phyloP scores from a whole-genome alignment of 148 eudicot species.

The Simmondsia chinensis region DNA sequence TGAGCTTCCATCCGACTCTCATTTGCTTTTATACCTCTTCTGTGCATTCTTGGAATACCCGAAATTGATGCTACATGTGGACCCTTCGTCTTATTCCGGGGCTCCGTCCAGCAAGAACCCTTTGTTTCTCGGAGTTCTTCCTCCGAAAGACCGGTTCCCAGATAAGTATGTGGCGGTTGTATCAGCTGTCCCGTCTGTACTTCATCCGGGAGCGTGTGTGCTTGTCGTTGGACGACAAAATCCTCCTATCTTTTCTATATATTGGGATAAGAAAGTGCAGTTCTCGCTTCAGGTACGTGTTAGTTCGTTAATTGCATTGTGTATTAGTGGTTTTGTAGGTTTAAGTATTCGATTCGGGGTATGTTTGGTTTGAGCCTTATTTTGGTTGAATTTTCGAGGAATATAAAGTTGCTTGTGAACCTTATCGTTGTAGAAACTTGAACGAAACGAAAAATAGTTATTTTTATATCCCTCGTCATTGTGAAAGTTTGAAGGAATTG shows the following conservation, averaged over 20 bases:
- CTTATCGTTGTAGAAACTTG: too few relatives aligned
- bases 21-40: constrained; percentile 77
- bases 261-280: constrained; percentile 87
- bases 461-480: too few relatives aligned
- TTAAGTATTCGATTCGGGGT: too few relatives aligned
- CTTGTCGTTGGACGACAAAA: constrained; percentile 63
- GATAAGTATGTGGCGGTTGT: constrained; percentile 83
- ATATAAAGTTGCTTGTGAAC: too few relatives aligned
- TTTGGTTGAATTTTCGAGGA: too few relatives aligned
- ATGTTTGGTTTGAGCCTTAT: too few relatives aligned
- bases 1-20: constrained; percentile 89
- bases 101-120: constrained; percentile 92
- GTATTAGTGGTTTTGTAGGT: too few relatives aligned
- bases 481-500: too few relatives aligned
- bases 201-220: constrained; percentile 89
- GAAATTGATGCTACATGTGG: constrained; percentile 89
- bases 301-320: neutral
- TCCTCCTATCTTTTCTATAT: constrained; percentile 68
- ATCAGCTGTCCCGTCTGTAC: constrained; percentile 64
- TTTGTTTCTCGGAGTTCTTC: constrained; percentile 72
- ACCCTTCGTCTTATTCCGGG: constrained; percentile 85
- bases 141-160: constrained; percentile 91
- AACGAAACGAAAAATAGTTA: too few relatives aligned
- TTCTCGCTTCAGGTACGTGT: constrained; percentile 76
- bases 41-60: constrained; percentile 94